Conservation (phyloP, 306 rosid species). For the Cotoneaster glaucophyllus region DNA sequence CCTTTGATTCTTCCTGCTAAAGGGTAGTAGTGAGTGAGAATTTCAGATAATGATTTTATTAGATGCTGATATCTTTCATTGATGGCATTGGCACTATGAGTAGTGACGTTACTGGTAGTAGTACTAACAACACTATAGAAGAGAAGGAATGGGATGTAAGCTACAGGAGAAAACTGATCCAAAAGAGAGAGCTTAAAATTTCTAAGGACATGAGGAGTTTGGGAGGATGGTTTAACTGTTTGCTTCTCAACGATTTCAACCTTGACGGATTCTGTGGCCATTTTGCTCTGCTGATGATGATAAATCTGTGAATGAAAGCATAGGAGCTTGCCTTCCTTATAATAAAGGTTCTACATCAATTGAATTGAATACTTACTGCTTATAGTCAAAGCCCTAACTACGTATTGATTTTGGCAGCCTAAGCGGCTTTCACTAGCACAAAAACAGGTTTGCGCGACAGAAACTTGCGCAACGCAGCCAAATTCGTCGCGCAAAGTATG, state of each 20-base stretch:
- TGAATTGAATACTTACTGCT: too few relatives aligned
- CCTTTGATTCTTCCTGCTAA: conserved; percentile 41
- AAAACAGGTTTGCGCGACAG: too few relatives aligned
- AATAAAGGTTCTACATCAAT: too few relatives aligned
- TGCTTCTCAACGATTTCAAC: conserved; percentile 6
- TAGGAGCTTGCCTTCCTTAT: too few relatives aligned
- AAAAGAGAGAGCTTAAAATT: conserved; percentile 12
- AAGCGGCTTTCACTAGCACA: too few relatives aligned
- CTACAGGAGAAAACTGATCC: conserved; percentile 9
- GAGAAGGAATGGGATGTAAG: conserved; percentile 15
- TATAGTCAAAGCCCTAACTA: too few relatives aligned
- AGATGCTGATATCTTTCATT: conserved; percentile 15
- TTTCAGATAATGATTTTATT: conserved; percentile 32
- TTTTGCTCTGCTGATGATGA: background rate
- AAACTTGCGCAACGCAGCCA: too few relatives aligned
- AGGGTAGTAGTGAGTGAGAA: conserved; percentile 38
- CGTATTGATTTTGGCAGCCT: too few relatives aligned
- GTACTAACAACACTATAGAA: background rate
- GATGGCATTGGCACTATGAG: background rate
- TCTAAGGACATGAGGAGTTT: conserved; percentile 13
- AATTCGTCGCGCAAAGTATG: too few relatives aligned
- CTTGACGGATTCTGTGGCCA: background rate
- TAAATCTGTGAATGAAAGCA: too few relatives aligned
- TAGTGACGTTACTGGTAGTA: background rate
- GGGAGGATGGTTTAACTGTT: conserved; percentile 19